Base-by-base conservation (phyloP, 768 basidiomycete genomes). In the Tylopilus felleus region DNA sequence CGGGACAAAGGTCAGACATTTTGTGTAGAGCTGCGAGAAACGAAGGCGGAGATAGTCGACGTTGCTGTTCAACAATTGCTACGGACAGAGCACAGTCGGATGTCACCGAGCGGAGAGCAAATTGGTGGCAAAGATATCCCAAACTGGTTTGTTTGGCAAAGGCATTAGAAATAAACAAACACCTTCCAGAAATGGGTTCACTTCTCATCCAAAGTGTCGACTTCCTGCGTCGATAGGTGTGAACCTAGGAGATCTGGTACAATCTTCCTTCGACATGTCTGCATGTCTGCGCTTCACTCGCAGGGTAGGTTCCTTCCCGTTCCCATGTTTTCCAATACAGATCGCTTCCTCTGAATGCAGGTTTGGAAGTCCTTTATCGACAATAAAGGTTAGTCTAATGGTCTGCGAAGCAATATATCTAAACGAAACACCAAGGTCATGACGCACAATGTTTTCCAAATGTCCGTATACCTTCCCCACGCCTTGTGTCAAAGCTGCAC, bases 1-100 rank as follows among this genome's bases (percentile, higher is more conserved):
- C 93, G 19, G 90, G 90, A 73, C 90, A 93, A 58, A 88, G 77
- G 65, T 93, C 90, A 67, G 88, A 83, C 84, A 87, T 87, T 55
- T 51, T 52, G 44, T 44, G 51, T 56, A 36, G 43, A 27, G 28
- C 9, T 55, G 54, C 29, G 29, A 19, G 41, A 38, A 9, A 9
- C 4, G 38, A 38, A 38, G 35, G 28, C 13, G 21, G 25, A 28
- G 22, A 16, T 47, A 4, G 42, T 43, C 47, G 23, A 47, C 40
- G 29, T 6, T 17, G 31, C 19, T 46, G 57, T 54, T 55, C 45
- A 61, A 57, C 47, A 51, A 55, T 38, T 29, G 22, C 51, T 43
- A 35, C 47, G 28, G 19, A 41, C 28, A n/a, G 21, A 41, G 12
- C 55, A 49, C 46, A 57, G 55, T 19, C 53, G 66, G 67, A 49